These are phyloP conservation scores for Penicillium verhagenii DNA, from an alignment of 495 filamentous ascomycete species.

Conservation along the genomic window DNA sequence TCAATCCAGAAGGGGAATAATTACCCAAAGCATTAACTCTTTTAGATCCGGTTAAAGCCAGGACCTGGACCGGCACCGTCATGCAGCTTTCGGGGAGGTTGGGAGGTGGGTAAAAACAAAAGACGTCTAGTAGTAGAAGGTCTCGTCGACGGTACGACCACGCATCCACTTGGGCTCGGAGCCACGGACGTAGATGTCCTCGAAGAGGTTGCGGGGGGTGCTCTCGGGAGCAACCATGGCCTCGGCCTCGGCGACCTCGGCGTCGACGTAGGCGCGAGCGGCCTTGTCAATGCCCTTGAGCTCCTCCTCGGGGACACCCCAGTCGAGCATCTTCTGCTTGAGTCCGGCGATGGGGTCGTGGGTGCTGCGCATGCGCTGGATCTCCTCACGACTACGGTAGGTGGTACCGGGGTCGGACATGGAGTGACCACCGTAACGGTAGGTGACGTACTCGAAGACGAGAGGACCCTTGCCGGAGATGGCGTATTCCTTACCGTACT, in stretches of 20 bases:
- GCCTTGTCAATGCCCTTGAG: conserved; percentile 94
- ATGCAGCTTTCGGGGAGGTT: background rate
- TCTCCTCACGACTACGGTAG: conserved; percentile 98
- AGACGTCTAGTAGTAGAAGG: conserved; percentile 71
- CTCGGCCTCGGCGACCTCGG: conserved; percentile 89
- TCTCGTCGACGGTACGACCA: conserved; percentile 88
- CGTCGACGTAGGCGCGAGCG: conserved; percentile 77
- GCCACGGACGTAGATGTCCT: conserved; percentile 96
- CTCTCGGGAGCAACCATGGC: conserved; percentile 75
- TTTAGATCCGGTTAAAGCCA: conserved; percentile 6
- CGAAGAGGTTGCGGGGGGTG: conserved; percentile 76
- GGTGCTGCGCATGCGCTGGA: conserved; percentile 98
- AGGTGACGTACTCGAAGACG: conserved; percentile 98
- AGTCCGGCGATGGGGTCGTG: conserved; percentile 97
- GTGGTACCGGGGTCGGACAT: conserved; percentile 99
- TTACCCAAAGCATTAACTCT: conserved; percentile 11
- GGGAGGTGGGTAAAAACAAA: background rate
- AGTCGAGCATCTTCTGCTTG: conserved; percentile 96
- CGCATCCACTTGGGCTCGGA: conserved; percentile 88
- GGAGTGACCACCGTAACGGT: conserved; percentile 98
- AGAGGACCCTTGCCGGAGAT: conserved; percentile 80
- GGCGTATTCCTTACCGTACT: conserved; percentile 87
- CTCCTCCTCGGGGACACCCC: conserved; percentile 94
- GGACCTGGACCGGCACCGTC: conserved; percentile 8
- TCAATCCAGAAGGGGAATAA: conserved; percentile 1